A percentile compares a stretch with the other conserved stretches of the same genome.
phyloP scores from a whole-genome alignment of 2,329 filamentous ascomycete genomes.

The Cladosporium sp. region DNA sequence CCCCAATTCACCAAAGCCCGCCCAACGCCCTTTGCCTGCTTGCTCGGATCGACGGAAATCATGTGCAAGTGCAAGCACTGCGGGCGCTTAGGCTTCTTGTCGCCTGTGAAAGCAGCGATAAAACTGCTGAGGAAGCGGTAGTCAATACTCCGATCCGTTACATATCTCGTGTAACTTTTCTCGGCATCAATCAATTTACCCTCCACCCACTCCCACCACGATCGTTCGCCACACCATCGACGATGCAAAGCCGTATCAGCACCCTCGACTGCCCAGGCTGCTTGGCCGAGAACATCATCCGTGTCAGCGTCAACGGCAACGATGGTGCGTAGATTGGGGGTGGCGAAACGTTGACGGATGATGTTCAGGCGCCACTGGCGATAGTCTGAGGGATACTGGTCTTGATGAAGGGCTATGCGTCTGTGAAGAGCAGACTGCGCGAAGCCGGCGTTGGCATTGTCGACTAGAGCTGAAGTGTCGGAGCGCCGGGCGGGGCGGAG shows the following conservation, averaged over 20 bases:
- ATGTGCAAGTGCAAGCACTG: background rate
- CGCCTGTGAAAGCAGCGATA: background rate
- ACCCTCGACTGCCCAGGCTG: background rate
- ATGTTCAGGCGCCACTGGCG: slow-evolving; percentile 1
- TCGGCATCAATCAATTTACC: background rate
- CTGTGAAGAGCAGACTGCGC: background rate
- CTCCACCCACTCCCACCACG: background rate
- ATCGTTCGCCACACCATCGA: background rate
- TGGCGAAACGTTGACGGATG: slow-evolving; percentile 1
- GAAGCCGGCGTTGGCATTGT: background rate
- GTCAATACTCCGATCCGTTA: background rate
- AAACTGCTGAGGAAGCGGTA: background rate
- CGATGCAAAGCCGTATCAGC: background rate
- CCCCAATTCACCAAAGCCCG: slow-evolving; percentile 1
- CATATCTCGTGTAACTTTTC: background rate
- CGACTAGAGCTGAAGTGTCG: background rate
- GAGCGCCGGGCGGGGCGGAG: background rate
- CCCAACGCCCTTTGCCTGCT: background rate
- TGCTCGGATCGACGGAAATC: background rate
- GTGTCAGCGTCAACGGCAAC: background rate
- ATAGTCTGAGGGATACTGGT: background rate
- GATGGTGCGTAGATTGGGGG: background rate
- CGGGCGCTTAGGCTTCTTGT: background rate
- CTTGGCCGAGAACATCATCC: background rate
- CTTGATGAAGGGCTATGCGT: background rate